Conservation (phyloP, 352 stramenopile species). For the Phytophthora colocasiae region DNA sequence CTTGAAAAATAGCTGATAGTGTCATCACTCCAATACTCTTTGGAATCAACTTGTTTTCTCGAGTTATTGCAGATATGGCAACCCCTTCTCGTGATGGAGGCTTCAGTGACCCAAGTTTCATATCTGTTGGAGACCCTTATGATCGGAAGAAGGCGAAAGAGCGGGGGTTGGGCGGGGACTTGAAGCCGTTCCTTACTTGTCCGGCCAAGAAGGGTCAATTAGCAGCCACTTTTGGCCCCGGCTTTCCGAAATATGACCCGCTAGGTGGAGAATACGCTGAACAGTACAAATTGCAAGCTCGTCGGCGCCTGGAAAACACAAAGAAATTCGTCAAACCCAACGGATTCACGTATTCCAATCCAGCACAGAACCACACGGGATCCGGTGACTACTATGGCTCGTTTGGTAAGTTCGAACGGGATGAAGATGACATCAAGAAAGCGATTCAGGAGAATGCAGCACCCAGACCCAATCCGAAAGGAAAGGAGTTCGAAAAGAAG, state of each 20-base stretch:
- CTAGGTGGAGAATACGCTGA: conserved; percentile 69
- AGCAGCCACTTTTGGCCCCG: conserved; percentile 67
- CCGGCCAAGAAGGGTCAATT: conserved; percentile 69
- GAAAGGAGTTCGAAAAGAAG: conserved; percentile 70
- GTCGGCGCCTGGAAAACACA: conserved; percentile 75
- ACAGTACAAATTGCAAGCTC: conserved; percentile 75
- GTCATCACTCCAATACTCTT: neutral
- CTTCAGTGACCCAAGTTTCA: conserved; percentile 77
- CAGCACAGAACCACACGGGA: conserved; percentile 65
- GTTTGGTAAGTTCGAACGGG: conserved; percentile 68
- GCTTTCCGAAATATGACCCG: conserved; percentile 70
- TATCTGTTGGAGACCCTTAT: conserved; percentile 74
- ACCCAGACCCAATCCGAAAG: conserved; percentile 58
- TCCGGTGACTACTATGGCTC: conserved; percentile 78
- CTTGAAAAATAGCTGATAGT: conserved; percentile 31
- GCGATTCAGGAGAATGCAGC: conserved; percentile 49
- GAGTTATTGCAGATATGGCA: conserved; percentile 17
- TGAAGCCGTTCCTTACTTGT: conserved; percentile 81
- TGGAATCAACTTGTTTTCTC: conserved; percentile 3
- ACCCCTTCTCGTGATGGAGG: conserved; percentile 65
- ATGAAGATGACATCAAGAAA: conserved; percentile 71
- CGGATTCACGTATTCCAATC: conserved; percentile 70
- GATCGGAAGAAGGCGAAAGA: conserved; percentile 50
- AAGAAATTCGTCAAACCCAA: conserved; percentile 74
- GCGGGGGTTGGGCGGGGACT: conserved; percentile 58